phyloP scores from a whole-genome alignment of 345 rosid genomes.

The Brassica incana region DNA sequence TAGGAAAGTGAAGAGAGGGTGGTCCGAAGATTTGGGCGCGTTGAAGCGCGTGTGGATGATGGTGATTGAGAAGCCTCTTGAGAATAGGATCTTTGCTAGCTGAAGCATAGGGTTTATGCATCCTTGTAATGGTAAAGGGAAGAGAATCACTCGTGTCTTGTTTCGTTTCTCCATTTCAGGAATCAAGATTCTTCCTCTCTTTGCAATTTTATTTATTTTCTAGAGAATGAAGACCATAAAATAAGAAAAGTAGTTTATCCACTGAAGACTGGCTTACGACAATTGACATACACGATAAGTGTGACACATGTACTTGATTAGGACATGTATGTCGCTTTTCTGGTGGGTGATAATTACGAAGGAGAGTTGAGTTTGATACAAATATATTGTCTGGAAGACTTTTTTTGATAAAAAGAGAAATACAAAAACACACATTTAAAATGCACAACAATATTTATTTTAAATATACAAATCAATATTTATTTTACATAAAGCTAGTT shows the following conservation, averaged over 20 bases:
- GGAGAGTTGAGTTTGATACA: too few species aligned
- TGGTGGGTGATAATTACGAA: neutral
- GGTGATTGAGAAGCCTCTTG: slow-evolving; percentile 54
- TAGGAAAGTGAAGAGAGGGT: slow-evolving; percentile 40
- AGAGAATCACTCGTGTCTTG: slow-evolving; percentile 41
- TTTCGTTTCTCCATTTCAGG: slow-evolving; percentile 22
- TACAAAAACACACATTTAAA: neutral
- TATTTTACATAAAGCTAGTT: too few species aligned
- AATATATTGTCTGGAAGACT: too few species aligned
- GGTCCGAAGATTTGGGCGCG: slow-evolving; percentile 30
- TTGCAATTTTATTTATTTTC: neutral
- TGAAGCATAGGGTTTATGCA: slow-evolving; percentile 72
- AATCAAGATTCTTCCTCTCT: slow-evolving; percentile 8
- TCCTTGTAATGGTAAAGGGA: slow-evolving; percentile 62
- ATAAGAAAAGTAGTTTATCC: slow-evolving; percentile 8
- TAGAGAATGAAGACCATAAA: neutral
- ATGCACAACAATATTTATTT: neutral
- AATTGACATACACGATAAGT: neutral
- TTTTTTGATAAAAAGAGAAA: neutral
- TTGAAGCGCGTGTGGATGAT: slow-evolving; percentile 48
- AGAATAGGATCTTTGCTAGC: slow-evolving; percentile 54
- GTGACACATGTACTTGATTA: slow-evolving; percentile 12
- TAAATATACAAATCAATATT: neutral
- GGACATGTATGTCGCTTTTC: neutral
- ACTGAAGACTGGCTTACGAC: neutral